Evolutionary conservation across 306 rosid genomes (phyloP), one percentile per base, ranked within the genome.

Genomic region (Corylus americana): DNA sequence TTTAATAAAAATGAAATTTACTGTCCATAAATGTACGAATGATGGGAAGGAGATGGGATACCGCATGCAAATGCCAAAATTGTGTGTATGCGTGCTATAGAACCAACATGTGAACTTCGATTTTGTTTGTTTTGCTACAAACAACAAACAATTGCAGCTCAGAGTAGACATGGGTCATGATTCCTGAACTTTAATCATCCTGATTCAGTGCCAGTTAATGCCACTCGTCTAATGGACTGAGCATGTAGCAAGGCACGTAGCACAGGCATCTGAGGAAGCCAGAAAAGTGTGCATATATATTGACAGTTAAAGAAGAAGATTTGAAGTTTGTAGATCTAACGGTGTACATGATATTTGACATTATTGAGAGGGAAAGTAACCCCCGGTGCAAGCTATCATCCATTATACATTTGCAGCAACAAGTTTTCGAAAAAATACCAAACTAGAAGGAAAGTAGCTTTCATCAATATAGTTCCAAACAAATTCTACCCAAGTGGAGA

Each of bases 61-160:
- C 11, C 10, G 27, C 37, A 44, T 4, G 70, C 9, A 31, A 17
- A 7, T 57, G 70, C 48, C 70, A 53, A 68, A 55, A 31, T 1
- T 18, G 16, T 14, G 54, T 62, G 70, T 37, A 50, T 29, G 54
- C 29, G 29, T 4, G 10, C 4, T 20, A 6, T 18, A 18, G 35
- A 31, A 63, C 78, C 7, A 10, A 49, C 90, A 76, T 86, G 92
- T 86, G 92, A 89, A 71, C 70, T 29, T 54, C 0, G 1, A 2
- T 70, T 81, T 69, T 78, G 80, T 75, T 66, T 25, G 49, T 80
- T 81, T 79, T 68, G 74, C 39, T 62, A 12, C 51, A 53, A 71
- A 77, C 84, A 73, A 73, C 8, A 62, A 31, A 31, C 35, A 31
- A 31, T 31, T 31, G 45, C 42, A 20, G 1, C 80, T 54, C 80